phyloP scores from a whole-genome alignment of 2,329 filamentous ascomycete species.

The Trichoderma koningii region DNA sequence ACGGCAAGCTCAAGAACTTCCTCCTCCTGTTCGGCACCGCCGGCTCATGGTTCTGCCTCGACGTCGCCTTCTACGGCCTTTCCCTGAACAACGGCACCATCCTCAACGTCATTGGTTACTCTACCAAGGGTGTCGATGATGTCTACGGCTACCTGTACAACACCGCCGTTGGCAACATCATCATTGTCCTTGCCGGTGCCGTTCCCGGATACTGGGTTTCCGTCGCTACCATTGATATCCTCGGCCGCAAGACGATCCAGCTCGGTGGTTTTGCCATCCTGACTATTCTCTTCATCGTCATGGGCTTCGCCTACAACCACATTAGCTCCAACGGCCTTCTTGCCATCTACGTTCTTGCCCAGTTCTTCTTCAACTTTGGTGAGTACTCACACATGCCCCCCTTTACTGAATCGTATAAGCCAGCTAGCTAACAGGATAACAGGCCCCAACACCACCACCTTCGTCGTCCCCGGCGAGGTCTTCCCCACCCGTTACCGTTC shows the following conservation, averaged over 20 bases:
- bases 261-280: conserved; percentile 63
- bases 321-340: conserved; percentile 56
- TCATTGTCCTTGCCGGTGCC: conserved; percentile 75
- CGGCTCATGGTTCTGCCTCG: conserved; percentile 79
- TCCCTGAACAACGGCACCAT: conserved; percentile 77
- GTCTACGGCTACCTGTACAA: conserved; percentile 73
- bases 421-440: not conserved
- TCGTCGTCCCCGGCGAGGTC: conserved; percentile 58
- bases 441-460: conserved; percentile 59
- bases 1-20: conserved; percentile 69
- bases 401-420: not conserved
- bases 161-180: conserved; percentile 76
- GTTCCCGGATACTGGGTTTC: conserved; percentile 84
- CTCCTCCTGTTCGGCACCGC: conserved; percentile 76
- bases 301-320: conserved; percentile 63
- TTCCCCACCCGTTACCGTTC: conserved; percentile 60
- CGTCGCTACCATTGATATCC: conserved; percentile 69
- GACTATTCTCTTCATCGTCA: conserved; percentile 61
- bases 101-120: conserved; percentile 71
- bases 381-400: conserved; percentile 21
- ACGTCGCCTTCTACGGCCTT: conserved; percentile 65
- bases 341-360: conserved; percentile 57
- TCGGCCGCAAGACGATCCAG: conserved; percentile 79
- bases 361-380: conserved; percentile 62
- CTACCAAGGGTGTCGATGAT: conserved; percentile 47